A percentile compares a stretch with the other conserved stretches of the same genome.
These are phyloP conservation scores for Dendrocalamus latiflorus DNA, from an alignment of 202 grass and related monocot species.

Conservation along the genomic window DNA sequence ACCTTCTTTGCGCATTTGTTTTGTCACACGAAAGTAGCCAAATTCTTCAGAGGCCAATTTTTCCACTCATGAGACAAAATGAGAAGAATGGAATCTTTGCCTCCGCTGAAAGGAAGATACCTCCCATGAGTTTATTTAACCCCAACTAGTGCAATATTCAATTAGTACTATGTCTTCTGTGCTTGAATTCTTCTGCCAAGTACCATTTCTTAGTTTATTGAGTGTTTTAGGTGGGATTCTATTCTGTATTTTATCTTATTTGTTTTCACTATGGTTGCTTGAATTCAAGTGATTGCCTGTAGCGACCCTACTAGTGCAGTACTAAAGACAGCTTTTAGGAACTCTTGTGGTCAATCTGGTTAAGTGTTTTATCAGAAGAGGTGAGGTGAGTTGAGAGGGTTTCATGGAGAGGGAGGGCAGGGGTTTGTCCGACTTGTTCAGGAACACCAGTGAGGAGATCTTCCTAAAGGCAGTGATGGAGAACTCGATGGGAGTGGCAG, in stretches of 20 bases:
- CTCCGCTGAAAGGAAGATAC: slow-evolving; percentile 35
- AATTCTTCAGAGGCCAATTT: slow-evolving; percentile 10
- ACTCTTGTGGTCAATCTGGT: slow-evolving; percentile 20
- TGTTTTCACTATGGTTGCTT: slow-evolving; percentile 16
- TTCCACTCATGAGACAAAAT: slow-evolving; percentile 51
- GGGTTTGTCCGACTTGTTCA: slow-evolving; percentile 54
- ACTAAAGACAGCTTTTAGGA: slow-evolving; percentile 40
- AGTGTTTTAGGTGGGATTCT: slow-evolving; percentile 36
- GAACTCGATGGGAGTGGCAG: slow-evolving; percentile 34
- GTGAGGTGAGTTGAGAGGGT: slow-evolving; percentile 3
- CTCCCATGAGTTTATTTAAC: slow-evolving; percentile 29
- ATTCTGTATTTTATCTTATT: slow-evolving; percentile 33
- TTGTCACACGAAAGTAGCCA: background rate
- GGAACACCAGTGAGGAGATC: slow-evolving; percentile 77
- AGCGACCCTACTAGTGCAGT: slow-evolving; percentile 5
- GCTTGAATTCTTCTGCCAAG: slow-evolving; percentile 42
- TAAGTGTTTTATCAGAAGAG: slow-evolving; percentile 16
- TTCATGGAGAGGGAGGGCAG: slow-evolving; percentile 64
- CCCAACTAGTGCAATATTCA: slow-evolving; percentile 22
- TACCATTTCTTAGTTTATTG: slow-evolving; percentile 17
- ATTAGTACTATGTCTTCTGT: slow-evolving; percentile 37
- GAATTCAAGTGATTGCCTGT: slow-evolving; percentile 1
- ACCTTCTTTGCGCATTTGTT: background rate
- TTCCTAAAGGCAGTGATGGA: slow-evolving; percentile 59
- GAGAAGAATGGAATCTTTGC: slow-evolving; percentile 44